phyloP scores from a whole-genome alignment of 805 yeast species.

The Candida broadrunensis region DNA sequence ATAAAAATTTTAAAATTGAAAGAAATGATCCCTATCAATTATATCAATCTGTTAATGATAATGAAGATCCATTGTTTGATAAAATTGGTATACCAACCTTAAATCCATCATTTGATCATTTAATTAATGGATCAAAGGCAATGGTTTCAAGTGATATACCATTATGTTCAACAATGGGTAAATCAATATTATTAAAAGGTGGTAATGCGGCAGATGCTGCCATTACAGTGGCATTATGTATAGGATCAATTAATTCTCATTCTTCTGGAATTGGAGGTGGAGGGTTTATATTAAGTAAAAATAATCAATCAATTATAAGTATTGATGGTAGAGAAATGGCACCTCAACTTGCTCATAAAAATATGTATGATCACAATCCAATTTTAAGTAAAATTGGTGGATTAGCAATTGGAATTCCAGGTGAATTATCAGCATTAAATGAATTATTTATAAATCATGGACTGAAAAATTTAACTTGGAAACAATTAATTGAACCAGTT shows the following conservation, averaged over 20 bases:
- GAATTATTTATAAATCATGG: slow-evolving; percentile 59
- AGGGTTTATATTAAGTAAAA: slow-evolving; percentile 53
- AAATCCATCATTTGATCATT: slow-evolving; percentile 36
- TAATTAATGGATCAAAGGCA: slow-evolving; percentile 44
- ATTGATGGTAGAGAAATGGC: slow-evolving; percentile 91
- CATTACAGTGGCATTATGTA: slow-evolving; percentile 81
- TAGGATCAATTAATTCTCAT: slow-evolving; percentile 79
- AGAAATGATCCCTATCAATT: slow-evolving; percentile 6
- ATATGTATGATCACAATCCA: slow-evolving; percentile 59
- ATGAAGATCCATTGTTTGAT: slow-evolving; percentile 15
- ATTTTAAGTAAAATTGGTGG: slow-evolving; percentile 70
- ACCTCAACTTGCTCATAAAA: slow-evolving; percentile 56
- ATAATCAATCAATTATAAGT: slow-evolving; percentile 44
- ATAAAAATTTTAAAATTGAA: background rate
- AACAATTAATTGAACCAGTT: slow-evolving; percentile 71
- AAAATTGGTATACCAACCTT: slow-evolving; percentile 37
- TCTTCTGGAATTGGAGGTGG: slow-evolving; percentile 96
- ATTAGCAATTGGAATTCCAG: slow-evolving; percentile 85
- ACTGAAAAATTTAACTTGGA: slow-evolving; percentile 71
- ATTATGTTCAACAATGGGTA: slow-evolving; percentile 62
- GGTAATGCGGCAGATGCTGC: slow-evolving; percentile 96
- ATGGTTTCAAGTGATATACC: slow-evolving; percentile 71
- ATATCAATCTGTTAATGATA: background rate
- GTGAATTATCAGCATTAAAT: slow-evolving; percentile 84
- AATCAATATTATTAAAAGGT: slow-evolving; percentile 46